Percentiles rank a stretch among this genome's conserved stretches.
These are phyloP conservation scores for Telfairia occidentalis DNA, from an alignment of 331 rosid species.

Conservation along the genomic window DNA sequence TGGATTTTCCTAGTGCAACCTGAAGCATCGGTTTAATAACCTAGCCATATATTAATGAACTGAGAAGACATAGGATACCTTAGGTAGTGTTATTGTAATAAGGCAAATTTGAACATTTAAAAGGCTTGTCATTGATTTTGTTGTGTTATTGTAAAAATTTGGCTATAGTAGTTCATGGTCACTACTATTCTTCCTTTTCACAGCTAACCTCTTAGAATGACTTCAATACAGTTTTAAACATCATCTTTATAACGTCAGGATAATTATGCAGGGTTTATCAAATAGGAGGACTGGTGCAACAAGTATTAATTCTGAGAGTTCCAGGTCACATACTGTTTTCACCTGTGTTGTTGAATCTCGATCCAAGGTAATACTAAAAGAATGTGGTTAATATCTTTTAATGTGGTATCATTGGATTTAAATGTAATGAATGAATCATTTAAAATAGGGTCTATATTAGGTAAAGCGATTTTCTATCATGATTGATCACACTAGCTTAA, in stretches of 20 bases:
- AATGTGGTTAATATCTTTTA: neutral
- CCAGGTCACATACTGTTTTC: conserved; percentile 97
- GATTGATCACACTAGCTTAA: neutral
- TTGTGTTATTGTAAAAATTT: neutral
- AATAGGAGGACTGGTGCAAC: conserved; percentile 95
- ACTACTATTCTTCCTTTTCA: neutral
- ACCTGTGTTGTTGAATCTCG: conserved; percentile 90
- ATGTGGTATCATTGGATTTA: neutral
- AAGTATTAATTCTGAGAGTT: conserved; percentile 93
- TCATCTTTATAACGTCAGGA: neutral
- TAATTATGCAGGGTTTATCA: conserved; percentile 63
- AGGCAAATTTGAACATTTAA: neutral
- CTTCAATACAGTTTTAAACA: neutral
- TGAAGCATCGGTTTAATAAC: neutral
- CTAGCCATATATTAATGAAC: neutral
- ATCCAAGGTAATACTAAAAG: conserved; percentile 53
- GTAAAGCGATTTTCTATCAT: neutral
- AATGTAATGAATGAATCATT: neutral
- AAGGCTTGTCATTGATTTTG: neutral
- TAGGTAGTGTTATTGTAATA: neutral
- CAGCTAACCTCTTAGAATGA: neutral
- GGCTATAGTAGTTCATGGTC: neutral
- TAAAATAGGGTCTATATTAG: neutral
- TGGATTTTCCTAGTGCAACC: neutral
- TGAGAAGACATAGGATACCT: neutral